These are phyloP conservation scores for Malbranchea cinnamomea DNA, from an alignment of 2,329 filamentous ascomycete species.

Conservation along the genomic window DNA sequence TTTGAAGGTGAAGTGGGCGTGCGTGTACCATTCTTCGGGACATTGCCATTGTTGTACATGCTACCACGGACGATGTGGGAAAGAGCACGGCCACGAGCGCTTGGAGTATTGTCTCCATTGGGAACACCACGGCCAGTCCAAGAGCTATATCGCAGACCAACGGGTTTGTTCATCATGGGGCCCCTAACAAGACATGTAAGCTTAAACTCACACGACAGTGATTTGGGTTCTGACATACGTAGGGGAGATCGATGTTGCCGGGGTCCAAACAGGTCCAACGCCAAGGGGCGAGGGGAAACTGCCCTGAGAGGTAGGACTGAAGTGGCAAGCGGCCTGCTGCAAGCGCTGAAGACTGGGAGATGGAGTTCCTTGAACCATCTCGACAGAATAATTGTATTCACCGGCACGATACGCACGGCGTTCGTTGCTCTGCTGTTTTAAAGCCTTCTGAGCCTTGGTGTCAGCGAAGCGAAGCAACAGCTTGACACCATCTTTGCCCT, in stretches of 20 bases:
- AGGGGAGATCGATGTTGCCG: slow-evolving; percentile 33
- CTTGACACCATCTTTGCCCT: slow-evolving; percentile 65
- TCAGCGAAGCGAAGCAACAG: slow-evolving; percentile 95
- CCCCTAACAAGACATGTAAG: too few relatives aligned
- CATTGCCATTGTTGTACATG: too few relatives aligned
- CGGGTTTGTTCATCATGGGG: slow-evolving; percentile 24
- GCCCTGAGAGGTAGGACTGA: slow-evolving; percentile 28
- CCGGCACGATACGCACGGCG: slow-evolving; percentile 91
- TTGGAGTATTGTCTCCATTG: slow-evolving; percentile 26
- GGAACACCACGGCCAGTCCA: slow-evolving; percentile 24
- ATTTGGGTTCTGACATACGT: slow-evolving; percentile 32
- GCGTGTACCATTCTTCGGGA: too few relatives aligned
- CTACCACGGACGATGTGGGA: too few relatives aligned
- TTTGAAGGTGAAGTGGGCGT: too few relatives aligned
- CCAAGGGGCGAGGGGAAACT: slow-evolving; percentile 30
- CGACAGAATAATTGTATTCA: slow-evolving; percentile 60
- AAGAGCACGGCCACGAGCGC: slow-evolving; percentile 17
- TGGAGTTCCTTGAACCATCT: slow-evolving; percentile 31
- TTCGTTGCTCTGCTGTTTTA: slow-evolving; percentile 92
- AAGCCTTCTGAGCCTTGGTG: slow-evolving; percentile 86
- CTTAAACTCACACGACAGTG: too few relatives aligned
- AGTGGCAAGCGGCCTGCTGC: slow-evolving; percentile 24
- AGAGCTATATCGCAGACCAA: slow-evolving; percentile 20
- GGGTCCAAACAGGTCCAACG: slow-evolving; percentile 29
- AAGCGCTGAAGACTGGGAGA: slow-evolving; percentile 29